Conservation (phyloP, 2,329 filamentous ascomycete genomes). For the Graphiopsis chlorocephala region DNA sequence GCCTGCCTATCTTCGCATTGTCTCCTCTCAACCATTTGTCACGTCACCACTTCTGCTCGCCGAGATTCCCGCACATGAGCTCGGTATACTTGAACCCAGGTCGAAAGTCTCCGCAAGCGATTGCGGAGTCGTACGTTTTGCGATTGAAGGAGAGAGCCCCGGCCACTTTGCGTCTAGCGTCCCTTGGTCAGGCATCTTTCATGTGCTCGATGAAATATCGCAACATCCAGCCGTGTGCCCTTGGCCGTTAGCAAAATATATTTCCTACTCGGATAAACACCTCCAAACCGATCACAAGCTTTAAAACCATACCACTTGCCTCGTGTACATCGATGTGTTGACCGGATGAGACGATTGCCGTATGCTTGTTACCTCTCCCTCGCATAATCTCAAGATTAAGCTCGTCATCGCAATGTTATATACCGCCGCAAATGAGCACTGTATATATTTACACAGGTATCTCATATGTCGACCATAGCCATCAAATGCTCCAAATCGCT, state of each 20-base stretch:
- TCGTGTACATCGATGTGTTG: neutral
- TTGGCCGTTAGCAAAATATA: neutral
- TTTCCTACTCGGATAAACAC: neutral
- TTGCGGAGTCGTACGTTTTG: conserved; percentile 2
- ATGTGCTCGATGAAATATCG: neutral
- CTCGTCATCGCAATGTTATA: neutral
- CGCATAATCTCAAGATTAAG: neutral
- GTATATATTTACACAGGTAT: neutral
- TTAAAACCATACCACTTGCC: neutral
- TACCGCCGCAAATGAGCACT: neutral
- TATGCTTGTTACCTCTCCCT: neutral
- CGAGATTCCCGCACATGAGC: conserved; percentile 3
- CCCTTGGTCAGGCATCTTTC: neutral
- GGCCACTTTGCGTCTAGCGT: neutral
- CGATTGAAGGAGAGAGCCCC: neutral
- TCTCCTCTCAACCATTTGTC: conserved; percentile 10
- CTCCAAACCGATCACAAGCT: neutral
- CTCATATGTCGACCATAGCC: neutral
- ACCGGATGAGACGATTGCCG: neutral
- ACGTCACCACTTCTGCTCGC: conserved; percentile 1
- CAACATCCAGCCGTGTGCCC: neutral
- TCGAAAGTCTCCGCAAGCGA: conserved; percentile 12
- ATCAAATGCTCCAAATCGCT: conserved; percentile 6
- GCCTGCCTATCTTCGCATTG: neutral
- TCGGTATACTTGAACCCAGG: conserved; percentile 3